Percentiles rank a stretch among this genome's conserved stretches.
Evolutionary conservation across 2,329 filamentous ascomycete species (phyloP).

Genomic region (Cyclaneusma minus): DNA sequence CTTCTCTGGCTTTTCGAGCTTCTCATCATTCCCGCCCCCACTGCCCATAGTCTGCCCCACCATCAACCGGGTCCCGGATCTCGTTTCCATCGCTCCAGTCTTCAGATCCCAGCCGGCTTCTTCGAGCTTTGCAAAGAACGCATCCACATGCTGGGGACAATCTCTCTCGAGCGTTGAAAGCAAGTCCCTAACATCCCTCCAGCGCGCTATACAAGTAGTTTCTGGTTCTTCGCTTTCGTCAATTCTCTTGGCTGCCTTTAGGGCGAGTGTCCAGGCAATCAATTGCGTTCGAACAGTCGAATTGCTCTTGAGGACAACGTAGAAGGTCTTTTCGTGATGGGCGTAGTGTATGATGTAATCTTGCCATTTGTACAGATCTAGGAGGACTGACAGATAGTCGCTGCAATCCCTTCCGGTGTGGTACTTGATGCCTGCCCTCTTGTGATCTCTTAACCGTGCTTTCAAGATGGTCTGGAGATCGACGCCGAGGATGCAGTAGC

Average conservation of each 20-base stretch:
- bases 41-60: no score
- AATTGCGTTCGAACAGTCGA: no score
- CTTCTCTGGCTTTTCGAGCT: no score
- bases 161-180: conserved; percentile 10
- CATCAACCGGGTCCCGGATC: conserved; percentile 33
- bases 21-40: no score
- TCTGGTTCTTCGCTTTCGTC: no score
- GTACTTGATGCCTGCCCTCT: conserved; percentile 7
- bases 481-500: conserved; percentile 37
- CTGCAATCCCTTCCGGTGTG: conserved; percentile 13
- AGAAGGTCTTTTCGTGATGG: conserved; percentile 24
- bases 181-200: no score
- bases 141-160: no score
- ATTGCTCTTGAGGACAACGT: conserved; percentile 51
- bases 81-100: conserved; percentile 50
- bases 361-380: conserved; percentile 32
- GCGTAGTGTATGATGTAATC: conserved; percentile 47
- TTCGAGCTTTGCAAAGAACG: conserved; percentile 22
- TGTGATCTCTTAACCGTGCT: conserved; percentile 4
- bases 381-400: conserved; percentile 20
- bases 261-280: no score
- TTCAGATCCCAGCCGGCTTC: conserved; percentile 51
- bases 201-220: no score
- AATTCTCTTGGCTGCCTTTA: no score
- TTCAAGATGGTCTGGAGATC: conserved; percentile 19